phyloP scores from a whole-genome alignment of 495 filamentous ascomycete genomes.

The Terfezia boudieri region DNA sequence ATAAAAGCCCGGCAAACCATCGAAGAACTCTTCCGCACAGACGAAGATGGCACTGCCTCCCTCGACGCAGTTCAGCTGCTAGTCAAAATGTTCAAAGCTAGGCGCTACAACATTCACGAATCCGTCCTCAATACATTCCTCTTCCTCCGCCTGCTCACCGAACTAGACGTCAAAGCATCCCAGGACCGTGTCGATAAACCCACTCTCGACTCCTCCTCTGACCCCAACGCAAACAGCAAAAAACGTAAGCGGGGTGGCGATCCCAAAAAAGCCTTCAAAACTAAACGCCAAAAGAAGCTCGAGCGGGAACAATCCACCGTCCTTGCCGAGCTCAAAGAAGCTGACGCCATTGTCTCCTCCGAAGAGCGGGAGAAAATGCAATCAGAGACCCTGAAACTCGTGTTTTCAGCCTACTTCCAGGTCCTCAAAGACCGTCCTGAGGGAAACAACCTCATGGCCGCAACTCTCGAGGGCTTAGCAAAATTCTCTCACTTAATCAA shows the following conservation, averaged over 20 bases:
- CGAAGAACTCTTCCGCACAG: constrained; percentile 60
- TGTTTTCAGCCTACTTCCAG: constrained; percentile 84
- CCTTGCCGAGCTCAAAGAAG: constrained; percentile 82
- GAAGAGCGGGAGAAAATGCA: constrained; percentile 85
- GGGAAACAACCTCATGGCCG: constrained; percentile 52
- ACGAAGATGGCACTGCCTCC: constrained; percentile 70
- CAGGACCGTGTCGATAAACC: constrained; percentile 37
- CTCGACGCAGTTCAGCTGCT: constrained; percentile 69
- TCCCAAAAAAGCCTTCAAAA: constrained; percentile 36
- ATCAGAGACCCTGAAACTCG: constrained; percentile 80
- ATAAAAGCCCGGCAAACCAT: constrained; percentile 57
- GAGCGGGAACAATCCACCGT: constrained; percentile 63
- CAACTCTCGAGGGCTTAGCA: constrained; percentile 76
- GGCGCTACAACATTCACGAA: constrained; percentile 59
- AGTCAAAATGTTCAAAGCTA: constrained; percentile 81
- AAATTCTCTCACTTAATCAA: constrained; percentile 88
- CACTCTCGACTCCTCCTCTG: neutral
- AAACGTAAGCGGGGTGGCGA: constrained; percentile 15
- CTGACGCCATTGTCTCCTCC: constrained; percentile 71
- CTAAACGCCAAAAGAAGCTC: constrained; percentile 51
- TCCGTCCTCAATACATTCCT: constrained; percentile 77
- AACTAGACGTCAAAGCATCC: constrained; percentile 67
- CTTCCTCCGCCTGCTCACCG: constrained; percentile 64
- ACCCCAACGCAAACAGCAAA: constrained; percentile 21
- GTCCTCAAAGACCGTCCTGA: constrained; percentile 63